Conservation (phyloP, 2,329 filamentous ascomycete genomes). For the Xylariaceae sp. region DNA sequence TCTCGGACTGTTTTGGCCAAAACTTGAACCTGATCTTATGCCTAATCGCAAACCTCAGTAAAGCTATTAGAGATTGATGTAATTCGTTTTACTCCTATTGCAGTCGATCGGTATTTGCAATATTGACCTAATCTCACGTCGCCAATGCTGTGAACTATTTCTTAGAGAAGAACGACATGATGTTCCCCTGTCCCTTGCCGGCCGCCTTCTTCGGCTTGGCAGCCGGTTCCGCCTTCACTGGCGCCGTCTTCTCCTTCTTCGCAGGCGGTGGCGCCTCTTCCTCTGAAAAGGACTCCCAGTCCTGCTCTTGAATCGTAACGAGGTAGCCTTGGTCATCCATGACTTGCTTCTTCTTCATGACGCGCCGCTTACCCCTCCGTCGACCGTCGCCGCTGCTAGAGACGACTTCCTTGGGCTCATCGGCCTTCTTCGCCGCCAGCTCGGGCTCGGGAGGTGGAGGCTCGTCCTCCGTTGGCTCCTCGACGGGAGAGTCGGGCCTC, state of each 20-base stretch:
- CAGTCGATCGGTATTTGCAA: no score
- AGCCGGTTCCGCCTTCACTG: conserved; percentile 16
- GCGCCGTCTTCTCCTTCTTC: conserved; percentile 19
- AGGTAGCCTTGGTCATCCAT: conserved; percentile 32
- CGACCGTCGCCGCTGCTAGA: conserved; percentile 23
- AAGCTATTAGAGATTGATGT: no score
- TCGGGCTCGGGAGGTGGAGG: conserved; percentile 12
- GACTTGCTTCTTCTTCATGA: conserved; percentile 29
- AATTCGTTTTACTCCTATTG: no score
- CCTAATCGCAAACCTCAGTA: no score
- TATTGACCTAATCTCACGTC: no score
- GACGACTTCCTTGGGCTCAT: conserved; percentile 25
- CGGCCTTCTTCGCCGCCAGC: conserved; percentile 17
- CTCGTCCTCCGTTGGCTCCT: conserved; percentile 25
- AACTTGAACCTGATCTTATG: no score
- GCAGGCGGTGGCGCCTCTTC: conserved; percentile 23
- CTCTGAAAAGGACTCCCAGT: conserved; percentile 32
- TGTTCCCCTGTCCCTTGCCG: conserved; percentile 26
- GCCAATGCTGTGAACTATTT: conserved; percentile 13
- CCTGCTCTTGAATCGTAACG: conserved; percentile 29
- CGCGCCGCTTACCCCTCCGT: conserved; percentile 26
- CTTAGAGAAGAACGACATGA: conserved; percentile 32
- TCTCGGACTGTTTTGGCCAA: no score
- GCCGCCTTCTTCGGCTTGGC: conserved; percentile 24
- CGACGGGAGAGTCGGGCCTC: conserved; percentile 18